A percentile compares a stretch with the other conserved stretches of the same genome.
These are phyloP conservation scores for Melampsora abietis-canadensis DNA, from an alignment of 1,284 basidiomycete species.

Conservation along the genomic window DNA sequence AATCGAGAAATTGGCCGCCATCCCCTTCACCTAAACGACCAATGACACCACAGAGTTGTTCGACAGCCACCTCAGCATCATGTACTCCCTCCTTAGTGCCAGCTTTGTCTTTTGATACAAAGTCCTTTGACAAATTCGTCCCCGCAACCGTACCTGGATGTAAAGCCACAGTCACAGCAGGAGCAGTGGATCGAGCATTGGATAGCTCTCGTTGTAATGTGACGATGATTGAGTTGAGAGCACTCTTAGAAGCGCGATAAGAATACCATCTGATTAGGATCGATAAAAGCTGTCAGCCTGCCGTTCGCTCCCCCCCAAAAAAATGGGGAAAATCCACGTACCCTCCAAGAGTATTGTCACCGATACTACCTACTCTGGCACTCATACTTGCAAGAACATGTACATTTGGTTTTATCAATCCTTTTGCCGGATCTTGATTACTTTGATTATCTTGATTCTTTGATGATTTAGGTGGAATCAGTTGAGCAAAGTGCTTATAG, in stretches of 20 bases:
- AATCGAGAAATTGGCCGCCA: conserved; percentile 37
- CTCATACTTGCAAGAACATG: conserved; percentile 49
- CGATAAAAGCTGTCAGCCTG: not conserved
- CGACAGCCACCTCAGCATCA: conserved; percentile 28
- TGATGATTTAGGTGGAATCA: conserved; percentile 46
- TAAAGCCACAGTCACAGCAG: conserved; percentile 49
- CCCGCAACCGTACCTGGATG: conserved; percentile 51
- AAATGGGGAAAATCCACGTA: conserved; percentile 46
- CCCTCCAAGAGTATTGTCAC: conserved; percentile 50
- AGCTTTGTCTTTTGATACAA: conserved; percentile 39
- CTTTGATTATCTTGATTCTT: not conserved
- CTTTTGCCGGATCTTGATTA: conserved; percentile 39
- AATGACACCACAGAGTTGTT: conserved; percentile 27
- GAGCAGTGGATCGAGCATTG: conserved; percentile 17
- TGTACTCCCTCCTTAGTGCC: conserved; percentile 35
- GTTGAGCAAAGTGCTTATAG: conserved; percentile 51
- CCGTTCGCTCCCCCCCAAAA: conserved; percentile 45
- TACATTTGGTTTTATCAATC: conserved; percentile 47
- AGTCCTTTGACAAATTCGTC: conserved; percentile 49
- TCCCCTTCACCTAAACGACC: conserved; percentile 15
- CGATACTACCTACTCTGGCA: conserved; percentile 51
- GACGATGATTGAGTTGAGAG: conserved; percentile 53
- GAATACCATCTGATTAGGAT: conserved; percentile 38
- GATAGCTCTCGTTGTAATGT: conserved; percentile 50
- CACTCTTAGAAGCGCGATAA: conserved; percentile 54